Evolutionary conservation across 176 grass and related monocot species (phyloP), one percentile per base, ranked within the genome.

Genomic region (Lolium rigidum): DNA sequence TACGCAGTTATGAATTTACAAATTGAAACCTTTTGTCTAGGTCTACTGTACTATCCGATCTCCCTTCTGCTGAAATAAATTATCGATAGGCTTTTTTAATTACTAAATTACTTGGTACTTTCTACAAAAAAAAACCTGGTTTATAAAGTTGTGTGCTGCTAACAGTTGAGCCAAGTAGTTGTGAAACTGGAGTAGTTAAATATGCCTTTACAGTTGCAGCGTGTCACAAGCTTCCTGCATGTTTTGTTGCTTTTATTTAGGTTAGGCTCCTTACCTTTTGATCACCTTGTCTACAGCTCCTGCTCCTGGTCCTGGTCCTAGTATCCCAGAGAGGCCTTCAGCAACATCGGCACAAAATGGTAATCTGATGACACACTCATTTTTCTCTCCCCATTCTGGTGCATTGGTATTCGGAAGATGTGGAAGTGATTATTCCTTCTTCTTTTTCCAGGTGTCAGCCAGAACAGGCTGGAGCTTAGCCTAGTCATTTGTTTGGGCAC

Each of bases 281-380:
- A 4, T 71, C 18, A 60, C 74, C 87, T 65, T 83, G 5, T 87
- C 59, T 83, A 51, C 91, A 95, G 93, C 92, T 83, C 92, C 90
- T 90, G 93, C 92, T 83, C 92, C 90, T 90, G 47, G 72, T 16
- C 47, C 72, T 79, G 72, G 72, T 17, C 47, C 72, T 79, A 94
- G 88, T 86, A 95, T 94, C 48, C 97, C 97, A 38, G 94, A 95
- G 66, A 89, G 94, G 48, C 92, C 97, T 25, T 86, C 92, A 35
- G 97, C 94, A 4, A 98, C 97, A 74, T 88, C 90, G 56, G 86
- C 91, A 22, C 77, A 89, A 71, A 89, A 86, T 28, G 92, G 95
- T 97, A 85, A 92, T 84, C 70, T 60, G 82, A 52, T 8, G 73
- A 44, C 44, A 56, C 79, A 4, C 82, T 35, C 3, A 13, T 80